These are phyloP conservation scores for Hyaloperonospora arabidopsidis DNA, from an alignment of 352 stramenopile genomes.

Conservation along the genomic window DNA sequence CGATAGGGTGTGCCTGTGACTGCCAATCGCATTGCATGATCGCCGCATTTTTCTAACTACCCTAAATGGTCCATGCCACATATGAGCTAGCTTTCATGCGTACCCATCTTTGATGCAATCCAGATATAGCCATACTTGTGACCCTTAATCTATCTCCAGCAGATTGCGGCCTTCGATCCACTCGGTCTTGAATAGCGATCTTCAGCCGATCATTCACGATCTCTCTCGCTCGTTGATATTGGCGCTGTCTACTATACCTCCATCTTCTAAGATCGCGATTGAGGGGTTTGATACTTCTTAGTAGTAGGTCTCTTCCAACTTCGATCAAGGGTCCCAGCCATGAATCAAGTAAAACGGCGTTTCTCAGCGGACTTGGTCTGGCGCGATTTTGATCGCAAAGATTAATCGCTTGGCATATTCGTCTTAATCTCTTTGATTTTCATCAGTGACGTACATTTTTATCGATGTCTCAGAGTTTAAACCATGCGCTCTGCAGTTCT, in stretches of 20 bases:
- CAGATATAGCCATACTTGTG: not conserved
- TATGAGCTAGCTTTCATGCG: not conserved
- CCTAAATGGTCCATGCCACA: not conserved
- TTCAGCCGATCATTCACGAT: too few species aligned
- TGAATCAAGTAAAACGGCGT: conserved; percentile 3
- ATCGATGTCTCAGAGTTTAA: conserved; percentile 12
- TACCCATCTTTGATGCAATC: not conserved
- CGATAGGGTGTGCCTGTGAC: not conserved
- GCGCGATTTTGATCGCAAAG: conserved; percentile 19
- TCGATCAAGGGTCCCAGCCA: conserved; percentile 1
- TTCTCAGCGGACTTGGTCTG: not conserved
- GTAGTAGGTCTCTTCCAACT: not conserved
- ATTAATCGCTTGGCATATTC: conserved; percentile 21
- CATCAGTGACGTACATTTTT: conserved; percentile 6
- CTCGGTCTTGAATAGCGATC: too few species aligned
- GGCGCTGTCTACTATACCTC: too few species aligned
- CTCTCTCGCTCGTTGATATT: too few species aligned
- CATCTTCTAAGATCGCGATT: too few species aligned
- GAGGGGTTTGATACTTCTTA: too few species aligned
- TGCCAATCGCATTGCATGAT: not conserved
- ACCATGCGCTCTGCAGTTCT: not conserved
- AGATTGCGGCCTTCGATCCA: too few species aligned
- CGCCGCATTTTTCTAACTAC: not conserved
- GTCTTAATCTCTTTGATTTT: conserved; percentile 18
- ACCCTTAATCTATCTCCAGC: too few species aligned